Evolutionary conservation across 2,329 filamentous ascomycete species (phyloP).

Genomic region (Cercospora zeina): DNA sequence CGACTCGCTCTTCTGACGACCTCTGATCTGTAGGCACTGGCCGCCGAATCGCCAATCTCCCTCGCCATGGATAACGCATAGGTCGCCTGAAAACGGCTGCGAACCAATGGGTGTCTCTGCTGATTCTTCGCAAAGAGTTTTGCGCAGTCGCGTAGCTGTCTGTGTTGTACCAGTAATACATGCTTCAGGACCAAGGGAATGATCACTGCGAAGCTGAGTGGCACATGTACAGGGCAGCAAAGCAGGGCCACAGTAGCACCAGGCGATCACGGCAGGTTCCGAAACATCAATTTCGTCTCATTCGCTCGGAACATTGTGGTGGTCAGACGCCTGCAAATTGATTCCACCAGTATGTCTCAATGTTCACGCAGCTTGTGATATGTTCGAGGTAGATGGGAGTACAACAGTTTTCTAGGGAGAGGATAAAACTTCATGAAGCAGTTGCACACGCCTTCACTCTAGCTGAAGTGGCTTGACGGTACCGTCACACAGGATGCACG

Average conservation of each 20-base stretch:
- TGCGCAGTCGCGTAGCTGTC: not conserved
- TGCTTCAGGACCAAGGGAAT: not conserved
- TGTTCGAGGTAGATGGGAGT: not conserved
- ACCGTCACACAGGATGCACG: not conserved
- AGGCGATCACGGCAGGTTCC: conserved; percentile 1
- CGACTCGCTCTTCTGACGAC: not conserved
- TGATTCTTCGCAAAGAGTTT: not conserved
- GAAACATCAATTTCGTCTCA: conserved; percentile 1
- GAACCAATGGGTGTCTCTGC: conserved; percentile 3
- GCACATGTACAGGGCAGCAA: not conserved
- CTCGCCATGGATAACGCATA: not conserved
- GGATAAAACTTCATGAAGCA: not conserved
- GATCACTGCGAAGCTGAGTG: not conserved
- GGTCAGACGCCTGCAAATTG: conserved; percentile 1
- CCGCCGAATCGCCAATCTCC: not conserved
- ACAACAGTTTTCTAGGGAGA: not conserved
- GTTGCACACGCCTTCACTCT: not conserved
- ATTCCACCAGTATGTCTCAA: not conserved
- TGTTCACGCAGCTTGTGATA: not conserved
- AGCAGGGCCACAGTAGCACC: not conserved
- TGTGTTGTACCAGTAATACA: conserved; percentile 1
- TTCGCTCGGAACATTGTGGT: conserved; percentile 1
- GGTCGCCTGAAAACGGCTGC: not conserved
- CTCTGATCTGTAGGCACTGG: not conserved
- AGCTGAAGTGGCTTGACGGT: conserved; percentile 1